Conservation (phyloP, 2,329 filamentous ascomycete species). For the Juglanconis sp. region DNA sequence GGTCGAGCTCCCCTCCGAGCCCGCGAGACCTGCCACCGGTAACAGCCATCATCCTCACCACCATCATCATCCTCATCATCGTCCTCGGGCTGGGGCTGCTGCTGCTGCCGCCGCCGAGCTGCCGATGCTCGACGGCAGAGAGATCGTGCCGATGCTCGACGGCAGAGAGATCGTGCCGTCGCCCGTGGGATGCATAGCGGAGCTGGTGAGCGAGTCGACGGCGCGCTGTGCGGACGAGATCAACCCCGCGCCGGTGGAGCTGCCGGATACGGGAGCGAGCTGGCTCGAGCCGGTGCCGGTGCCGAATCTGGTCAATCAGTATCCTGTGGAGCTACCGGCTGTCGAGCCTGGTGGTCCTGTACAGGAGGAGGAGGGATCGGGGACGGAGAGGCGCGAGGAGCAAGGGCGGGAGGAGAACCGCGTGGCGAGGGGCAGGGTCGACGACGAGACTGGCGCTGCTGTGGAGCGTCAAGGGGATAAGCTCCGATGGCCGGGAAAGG, state of each 20-base stretch:
- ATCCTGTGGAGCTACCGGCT: constrained; percentile 37
- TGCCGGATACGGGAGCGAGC: constrained; percentile 35
- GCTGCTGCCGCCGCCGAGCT: constrained; percentile 17
- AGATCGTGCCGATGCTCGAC: constrained; percentile 34
- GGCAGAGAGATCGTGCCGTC: constrained; percentile 31
- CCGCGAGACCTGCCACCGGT: not conserved
- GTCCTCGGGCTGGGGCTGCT: too few species aligned
- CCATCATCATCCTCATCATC: not conserved
- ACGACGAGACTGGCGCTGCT: too few species aligned
- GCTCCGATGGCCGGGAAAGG: too few species aligned
- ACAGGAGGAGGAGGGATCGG: not conserved
- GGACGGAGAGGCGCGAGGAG: constrained; percentile 16
- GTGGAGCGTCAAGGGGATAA: too few species aligned
- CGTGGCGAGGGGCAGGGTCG: not conserved
- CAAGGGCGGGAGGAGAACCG: constrained; percentile 1
- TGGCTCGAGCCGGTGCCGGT: constrained; percentile 24
- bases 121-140: constrained; percentile 33
- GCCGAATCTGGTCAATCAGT: constrained; percentile 12
- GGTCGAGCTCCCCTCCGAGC: not conserved
- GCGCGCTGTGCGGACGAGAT: constrained; percentile 37
- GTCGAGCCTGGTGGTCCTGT: constrained; percentile 19
- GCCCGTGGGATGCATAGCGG: constrained; percentile 44
- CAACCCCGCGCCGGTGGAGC: constrained; percentile 43
- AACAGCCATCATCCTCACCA: not conserved
- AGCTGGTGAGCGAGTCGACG: constrained; percentile 45